phyloP scores from a whole-genome alignment of 2,329 filamentous ascomycete species.

The Sclerotinia borealis region DNA sequence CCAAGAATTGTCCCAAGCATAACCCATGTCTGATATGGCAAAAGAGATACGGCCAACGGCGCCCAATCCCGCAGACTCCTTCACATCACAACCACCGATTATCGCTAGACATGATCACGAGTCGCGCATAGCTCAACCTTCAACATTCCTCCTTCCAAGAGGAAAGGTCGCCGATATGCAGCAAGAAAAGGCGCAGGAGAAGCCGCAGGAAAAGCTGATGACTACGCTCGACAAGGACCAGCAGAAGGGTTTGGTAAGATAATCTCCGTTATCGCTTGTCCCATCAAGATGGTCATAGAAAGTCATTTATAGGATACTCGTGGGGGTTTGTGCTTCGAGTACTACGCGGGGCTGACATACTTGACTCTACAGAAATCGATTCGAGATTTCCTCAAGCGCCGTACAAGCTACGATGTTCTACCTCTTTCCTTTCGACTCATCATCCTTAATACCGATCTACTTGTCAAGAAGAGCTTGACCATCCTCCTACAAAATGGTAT shows the following conservation, averaged over 20 bases:
- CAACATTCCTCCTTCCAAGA: conserved; percentile 32
- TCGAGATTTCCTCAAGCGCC: conserved; percentile 90
- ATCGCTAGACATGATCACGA: conserved; percentile 30
- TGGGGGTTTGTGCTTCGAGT: conserved; percentile 11
- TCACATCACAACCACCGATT: conserved; percentile 25
- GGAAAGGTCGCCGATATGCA: conserved; percentile 12
- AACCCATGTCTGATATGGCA: conserved; percentile 32
- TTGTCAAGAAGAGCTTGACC: conserved; percentile 94
- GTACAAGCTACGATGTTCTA: conserved; percentile 96
- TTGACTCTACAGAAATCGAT: conserved; percentile 63
- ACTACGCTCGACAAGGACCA: conserved; percentile 69
- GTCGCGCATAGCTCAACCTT: conserved; percentile 33
- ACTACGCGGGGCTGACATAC: conserved; percentile 27
- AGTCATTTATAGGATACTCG: conserved; percentile 5
- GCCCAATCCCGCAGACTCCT: conserved; percentile 22
- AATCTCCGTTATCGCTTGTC: conserved; percentile 11
- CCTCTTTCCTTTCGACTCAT: conserved; percentile 94
- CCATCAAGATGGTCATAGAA: neutral
- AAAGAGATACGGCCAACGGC: conserved; percentile 28
- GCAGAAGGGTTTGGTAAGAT: conserved; percentile 68
- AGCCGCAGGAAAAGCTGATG: conserved; percentile 56
- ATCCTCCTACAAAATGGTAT: conserved; percentile 93
- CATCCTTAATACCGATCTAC: conserved; percentile 86
- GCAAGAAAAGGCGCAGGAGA: conserved; percentile 46
- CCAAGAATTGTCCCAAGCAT: conserved; percentile 8